Evolutionary conservation across 768 basidiomycete species (phyloP), one percentile per base, ranked within the genome.

Genomic region (Jaapia argillacea): DNA sequence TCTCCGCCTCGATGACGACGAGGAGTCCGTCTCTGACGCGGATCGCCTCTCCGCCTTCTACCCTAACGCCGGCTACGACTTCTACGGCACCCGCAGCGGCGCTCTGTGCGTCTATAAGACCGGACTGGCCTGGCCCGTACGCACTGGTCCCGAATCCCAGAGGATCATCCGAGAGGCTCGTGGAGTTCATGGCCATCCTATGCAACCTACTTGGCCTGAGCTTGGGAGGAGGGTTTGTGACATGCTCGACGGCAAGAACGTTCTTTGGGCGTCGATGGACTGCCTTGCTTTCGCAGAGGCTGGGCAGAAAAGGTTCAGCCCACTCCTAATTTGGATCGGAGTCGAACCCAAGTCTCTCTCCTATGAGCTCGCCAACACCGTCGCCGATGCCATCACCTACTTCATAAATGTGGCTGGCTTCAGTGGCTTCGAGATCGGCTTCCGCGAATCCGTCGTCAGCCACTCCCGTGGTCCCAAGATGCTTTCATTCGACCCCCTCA

Each of bases 401-500:
- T 48, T 58, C 46, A 42, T 56, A 44, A 33, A 22, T 26, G 35
- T 31, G 14, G 44, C 47, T 36, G 50, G 56, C 41, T 51, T 57
- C 46, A 40, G 48, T 40, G 49, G 36, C 22, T 33, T 58, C 41
- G 58, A 60, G 45, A 44, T 61, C 7, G 59, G 44, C 26, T 57
- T 62, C 41, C 22, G 36, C 38, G 60, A 61, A 44, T 54, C 50
- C 27, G 48, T 51, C n/a, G 40, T 45, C 28, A 54, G 41, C 46
- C 58, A 51, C 26, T 57, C 51, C 22, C 46, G 22, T 22, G 53
- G 62, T 25, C 56, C 60, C n/a, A 54, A 55, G 56, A 55, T 66
- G 47, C 52, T 59, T 45, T 25, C 49, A 3, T 54, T 53, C 42
- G 44, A 53, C 47, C 52, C 57, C 26, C 25, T 45, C 46, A 12